A percentile compares a stretch with the other conserved stretches of the same genome.
These are phyloP conservation scores for Colletotrichum higginsianum DNA, from an alignment of 2,329 filamentous ascomycete genomes.

Conservation along the genomic window DNA sequence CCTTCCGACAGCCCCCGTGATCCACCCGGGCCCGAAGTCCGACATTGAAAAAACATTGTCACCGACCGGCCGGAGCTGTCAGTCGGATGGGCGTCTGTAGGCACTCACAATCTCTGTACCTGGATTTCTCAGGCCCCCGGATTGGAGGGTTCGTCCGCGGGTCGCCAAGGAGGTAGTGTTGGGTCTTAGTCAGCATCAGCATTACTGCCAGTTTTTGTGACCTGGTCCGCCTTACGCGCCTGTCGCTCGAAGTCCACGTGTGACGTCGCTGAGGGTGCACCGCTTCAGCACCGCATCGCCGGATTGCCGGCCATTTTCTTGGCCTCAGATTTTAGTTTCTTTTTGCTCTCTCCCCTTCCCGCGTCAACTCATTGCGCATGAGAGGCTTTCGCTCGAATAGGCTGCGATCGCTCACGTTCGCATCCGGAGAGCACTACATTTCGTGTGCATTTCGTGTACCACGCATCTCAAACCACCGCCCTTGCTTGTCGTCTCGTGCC, in stretches of 20 bases:
- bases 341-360: background rate
- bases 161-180: background rate
- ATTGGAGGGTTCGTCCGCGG: background rate
- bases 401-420: conserved; percentile 16
- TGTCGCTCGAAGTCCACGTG: conserved; percentile 32
- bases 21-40: conserved; percentile 6
- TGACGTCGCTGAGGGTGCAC: conserved; percentile 39
- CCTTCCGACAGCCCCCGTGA: background rate
- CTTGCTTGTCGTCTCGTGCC: background rate
- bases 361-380: background rate
- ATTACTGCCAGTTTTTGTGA: conserved; percentile 15
- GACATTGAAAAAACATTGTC: background rate
- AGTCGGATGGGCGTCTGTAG: background rate
- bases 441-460: background rate
- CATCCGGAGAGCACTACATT: background rate
- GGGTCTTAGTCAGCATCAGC: conserved; percentile 38
- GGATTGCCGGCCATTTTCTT: conserved; percentile 30
- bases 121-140: background rate
- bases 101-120: background rate
- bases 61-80: conserved; percentile 2
- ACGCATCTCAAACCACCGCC: background rate
- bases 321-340: conserved; percentile 2
- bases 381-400: conserved; percentile 15
- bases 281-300: conserved; percentile 39
- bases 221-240: conserved; percentile 27